These are phyloP conservation scores for Carallia brachiata DNA, from an alignment of 345 rosid genomes.

Conservation along the genomic window DNA sequence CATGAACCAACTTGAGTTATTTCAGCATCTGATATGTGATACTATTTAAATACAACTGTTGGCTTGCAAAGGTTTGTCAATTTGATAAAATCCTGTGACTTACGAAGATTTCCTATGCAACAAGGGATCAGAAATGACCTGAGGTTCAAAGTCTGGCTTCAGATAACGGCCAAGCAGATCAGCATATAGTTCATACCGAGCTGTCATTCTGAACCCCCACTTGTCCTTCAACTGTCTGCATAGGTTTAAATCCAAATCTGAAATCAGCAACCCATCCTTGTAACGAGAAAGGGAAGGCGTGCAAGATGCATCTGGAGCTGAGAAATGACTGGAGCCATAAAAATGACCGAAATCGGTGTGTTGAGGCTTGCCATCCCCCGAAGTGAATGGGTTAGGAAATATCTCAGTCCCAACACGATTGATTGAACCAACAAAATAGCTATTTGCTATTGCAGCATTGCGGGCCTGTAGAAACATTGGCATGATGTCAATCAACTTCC, in stretches of 20 bases:
- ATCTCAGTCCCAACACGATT: constrained; percentile 94
- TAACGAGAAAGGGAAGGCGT: constrained; percentile 73
- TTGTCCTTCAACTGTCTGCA: constrained; percentile 89
- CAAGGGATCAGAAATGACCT: constrained; percentile 71
- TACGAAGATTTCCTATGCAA: constrained; percentile 54
- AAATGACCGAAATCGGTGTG: constrained; percentile 89
- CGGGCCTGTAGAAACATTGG: constrained; percentile 56
- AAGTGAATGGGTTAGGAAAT: constrained; percentile 87
- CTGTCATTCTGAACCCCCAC: constrained; percentile 93
- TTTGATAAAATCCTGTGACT: constrained; percentile 18
- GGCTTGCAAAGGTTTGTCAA: neutral
- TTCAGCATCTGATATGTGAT: no score
- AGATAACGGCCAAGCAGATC: constrained; percentile 53
- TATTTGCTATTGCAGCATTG: constrained; percentile 93
- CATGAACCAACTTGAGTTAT: no score
- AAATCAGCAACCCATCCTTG: constrained; percentile 76
- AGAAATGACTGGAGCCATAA: constrained; percentile 87
- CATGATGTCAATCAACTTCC: neutral
- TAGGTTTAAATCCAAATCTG: constrained; percentile 91
- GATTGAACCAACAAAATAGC: constrained; percentile 92
- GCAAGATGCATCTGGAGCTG: constrained; percentile 95
- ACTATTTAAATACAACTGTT: no score
- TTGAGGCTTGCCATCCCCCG: constrained; percentile 88
- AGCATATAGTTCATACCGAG: constrained; percentile 70
- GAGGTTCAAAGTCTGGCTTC: constrained; percentile 74